phyloP scores from a whole-genome alignment of 176 grass and related monocot species.

The Lolium multiflorum region DNA sequence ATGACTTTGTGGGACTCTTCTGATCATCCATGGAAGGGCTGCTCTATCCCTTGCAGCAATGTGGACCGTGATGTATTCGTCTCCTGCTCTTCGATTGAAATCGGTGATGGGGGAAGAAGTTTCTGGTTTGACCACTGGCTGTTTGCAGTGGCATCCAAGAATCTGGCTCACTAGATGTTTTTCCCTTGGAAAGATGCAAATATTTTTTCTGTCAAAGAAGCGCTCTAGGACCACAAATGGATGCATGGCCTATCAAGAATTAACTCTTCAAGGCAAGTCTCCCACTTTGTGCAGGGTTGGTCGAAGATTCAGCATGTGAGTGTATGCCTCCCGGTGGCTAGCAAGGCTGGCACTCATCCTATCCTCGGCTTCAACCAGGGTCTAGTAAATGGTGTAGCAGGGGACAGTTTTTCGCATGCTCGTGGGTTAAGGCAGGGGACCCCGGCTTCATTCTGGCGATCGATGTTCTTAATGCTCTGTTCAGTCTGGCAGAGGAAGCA shows the following conservation, averaged over 20 bases:
- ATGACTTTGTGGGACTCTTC: not conserved
- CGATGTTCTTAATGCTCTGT: too few relatives aligned
- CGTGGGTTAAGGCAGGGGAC: too few relatives aligned
- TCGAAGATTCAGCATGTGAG: not conserved
- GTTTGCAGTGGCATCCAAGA: not conserved
- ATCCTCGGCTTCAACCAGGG: too few relatives aligned
- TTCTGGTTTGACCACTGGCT: not conserved
- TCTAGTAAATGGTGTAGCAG: too few relatives aligned
- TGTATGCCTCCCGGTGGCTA: too few relatives aligned
- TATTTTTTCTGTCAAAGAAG: not conserved
- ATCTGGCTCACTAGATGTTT: not conserved
- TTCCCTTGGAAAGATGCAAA: not conserved
- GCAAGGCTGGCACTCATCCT: too few relatives aligned
- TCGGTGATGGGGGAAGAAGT: too few relatives aligned
- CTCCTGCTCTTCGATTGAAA: too few relatives aligned
- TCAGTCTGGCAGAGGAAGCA: too few relatives aligned
- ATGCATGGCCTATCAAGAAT: not conserved
- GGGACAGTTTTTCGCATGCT: too few relatives aligned
- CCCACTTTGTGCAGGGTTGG: not conserved
- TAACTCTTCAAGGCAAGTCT: not conserved
- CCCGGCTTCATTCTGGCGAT: too few relatives aligned
- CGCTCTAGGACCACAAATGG: not conserved
- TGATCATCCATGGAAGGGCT: not conserved
- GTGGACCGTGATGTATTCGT: not conserved
- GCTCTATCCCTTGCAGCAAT: not conserved